These are phyloP conservation scores for Cokeromyces recurvatus DNA, from an alignment of 371 early-diverging fungal species.

Conservation along the genomic window DNA sequence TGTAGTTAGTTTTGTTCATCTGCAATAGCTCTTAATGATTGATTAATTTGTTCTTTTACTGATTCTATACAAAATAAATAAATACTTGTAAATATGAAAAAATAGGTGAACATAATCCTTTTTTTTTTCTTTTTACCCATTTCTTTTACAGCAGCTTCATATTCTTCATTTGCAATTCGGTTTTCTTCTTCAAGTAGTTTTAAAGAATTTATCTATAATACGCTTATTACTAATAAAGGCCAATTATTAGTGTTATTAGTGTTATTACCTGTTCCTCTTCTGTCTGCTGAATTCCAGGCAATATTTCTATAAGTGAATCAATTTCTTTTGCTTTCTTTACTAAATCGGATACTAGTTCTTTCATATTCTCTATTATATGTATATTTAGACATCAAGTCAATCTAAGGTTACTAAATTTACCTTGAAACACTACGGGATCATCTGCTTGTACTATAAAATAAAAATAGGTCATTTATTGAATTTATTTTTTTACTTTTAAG, in stretches of 20 bases:
- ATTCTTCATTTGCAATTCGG: slow-evolving; percentile 42
- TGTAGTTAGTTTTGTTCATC: no score
- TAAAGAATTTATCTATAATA: slow-evolving; percentile 23
- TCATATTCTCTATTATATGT: slow-evolving; percentile 45
- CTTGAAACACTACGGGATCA: slow-evolving; percentile 39
- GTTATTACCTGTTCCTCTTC: slow-evolving; percentile 64
- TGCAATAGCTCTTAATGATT: slow-evolving; percentile 35
- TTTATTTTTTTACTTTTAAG: no score
- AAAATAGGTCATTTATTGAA: no score
- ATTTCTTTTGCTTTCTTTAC: slow-evolving; percentile 69
- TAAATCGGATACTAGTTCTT: slow-evolving; percentile 61
- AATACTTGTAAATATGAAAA: not conserved
- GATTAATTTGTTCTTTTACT: slow-evolving; percentile 28
- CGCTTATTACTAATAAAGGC: not conserved
- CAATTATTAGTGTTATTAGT: not conserved
- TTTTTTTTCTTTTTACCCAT: slow-evolving; percentile 27
- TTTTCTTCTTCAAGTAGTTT: slow-evolving; percentile 38
- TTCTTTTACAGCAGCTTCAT: slow-evolving; percentile 45
- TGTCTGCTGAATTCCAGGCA: slow-evolving; percentile 62
- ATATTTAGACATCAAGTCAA: not conserved
- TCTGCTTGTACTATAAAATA: slow-evolving; percentile 38
- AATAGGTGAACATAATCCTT: not conserved
- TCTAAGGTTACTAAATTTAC: slow-evolving; percentile 7
- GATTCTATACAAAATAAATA: slow-evolving; percentile 12
- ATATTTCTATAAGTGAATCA: slow-evolving; percentile 60